Evolutionary conservation across 441 rosid species (phyloP).

Genomic region (Croton setiger): DNA sequence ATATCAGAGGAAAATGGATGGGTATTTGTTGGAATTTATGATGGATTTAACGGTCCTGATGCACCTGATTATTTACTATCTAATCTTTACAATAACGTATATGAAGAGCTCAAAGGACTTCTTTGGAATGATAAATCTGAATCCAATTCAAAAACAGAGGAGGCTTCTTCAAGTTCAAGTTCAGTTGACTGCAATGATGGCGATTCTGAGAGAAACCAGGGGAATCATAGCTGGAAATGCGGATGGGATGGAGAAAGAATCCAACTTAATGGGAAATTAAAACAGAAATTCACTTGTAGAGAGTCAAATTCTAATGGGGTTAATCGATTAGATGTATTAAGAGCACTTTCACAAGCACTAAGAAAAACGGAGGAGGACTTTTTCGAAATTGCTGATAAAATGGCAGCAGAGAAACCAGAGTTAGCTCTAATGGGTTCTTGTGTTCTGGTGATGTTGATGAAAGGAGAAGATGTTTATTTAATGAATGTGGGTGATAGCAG

Average conservation of each 20-base stretch:
- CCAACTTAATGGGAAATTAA: constrained; percentile 22
- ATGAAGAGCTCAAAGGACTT: constrained; percentile 41
- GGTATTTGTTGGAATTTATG: constrained; percentile 51
- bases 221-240: constrained; percentile 24
- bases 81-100: constrained; percentile 35
- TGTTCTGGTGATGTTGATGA: constrained; percentile 86
- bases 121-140: constrained; percentile 37
- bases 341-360: constrained; percentile 69
- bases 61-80: constrained; percentile 46
- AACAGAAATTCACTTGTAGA: constrained; percentile 14
- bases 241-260: constrained; percentile 18
- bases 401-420: constrained; percentile 81
- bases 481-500: constrained; percentile 96
- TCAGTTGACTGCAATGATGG: background rate
- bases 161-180: constrained; percentile 5
- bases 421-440: constrained; percentile 95
- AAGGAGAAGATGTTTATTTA: constrained; percentile 84
- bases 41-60: constrained; percentile 53
- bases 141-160: constrained; percentile 18
- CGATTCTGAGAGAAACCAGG: constrained; percentile 17
- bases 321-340: constrained; percentile 56
- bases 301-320: constrained; percentile 15
- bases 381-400: constrained; percentile 67
- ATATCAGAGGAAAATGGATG: constrained; percentile 45
- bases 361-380: constrained; percentile 72